Conservation (phyloP, 306 rosid species). For the Canavalia ensiformis region DNA sequence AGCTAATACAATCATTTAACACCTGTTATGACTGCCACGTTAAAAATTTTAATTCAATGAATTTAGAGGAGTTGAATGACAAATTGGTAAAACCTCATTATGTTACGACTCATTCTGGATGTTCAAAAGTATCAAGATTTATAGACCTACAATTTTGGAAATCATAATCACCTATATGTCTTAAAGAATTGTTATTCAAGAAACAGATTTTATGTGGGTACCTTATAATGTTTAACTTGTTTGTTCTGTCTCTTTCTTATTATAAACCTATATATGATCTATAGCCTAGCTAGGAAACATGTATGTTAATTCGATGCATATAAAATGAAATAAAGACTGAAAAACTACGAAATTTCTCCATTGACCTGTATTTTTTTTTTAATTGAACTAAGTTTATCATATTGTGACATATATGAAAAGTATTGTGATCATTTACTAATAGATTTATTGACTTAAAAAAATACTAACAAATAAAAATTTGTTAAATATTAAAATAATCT, state of each 20-base stretch:
- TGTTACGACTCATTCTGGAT: neutral
- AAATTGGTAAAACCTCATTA: slow-evolving; percentile 16
- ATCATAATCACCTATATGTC: neutral
- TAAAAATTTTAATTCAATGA: neutral
- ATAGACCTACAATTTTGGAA: neutral
- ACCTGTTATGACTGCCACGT: neutral
- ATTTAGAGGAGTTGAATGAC: neutral
- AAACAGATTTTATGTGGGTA: neutral
- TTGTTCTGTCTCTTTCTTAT: neutral
- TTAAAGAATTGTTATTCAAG: neutral
- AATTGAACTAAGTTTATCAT: neutral
- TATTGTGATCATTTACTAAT: neutral
- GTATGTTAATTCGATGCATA: neutral
- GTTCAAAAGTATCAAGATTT: neutral
- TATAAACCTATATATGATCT: neutral
- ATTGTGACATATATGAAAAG: neutral
- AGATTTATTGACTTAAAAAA: neutral
- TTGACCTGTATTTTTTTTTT: neutral
- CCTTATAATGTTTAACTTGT: neutral
- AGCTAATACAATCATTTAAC: slow-evolving; percentile 28
- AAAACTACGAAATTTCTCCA: slow-evolving; percentile 3
- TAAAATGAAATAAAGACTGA: neutral
- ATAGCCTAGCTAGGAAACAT: neutral
- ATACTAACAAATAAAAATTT: too few species aligned
- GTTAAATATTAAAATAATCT: too few species aligned